Evolutionary conservation across 2,329 filamentous ascomycete species (phyloP).

Genomic region (Xylariomycetidae sp.): DNA sequence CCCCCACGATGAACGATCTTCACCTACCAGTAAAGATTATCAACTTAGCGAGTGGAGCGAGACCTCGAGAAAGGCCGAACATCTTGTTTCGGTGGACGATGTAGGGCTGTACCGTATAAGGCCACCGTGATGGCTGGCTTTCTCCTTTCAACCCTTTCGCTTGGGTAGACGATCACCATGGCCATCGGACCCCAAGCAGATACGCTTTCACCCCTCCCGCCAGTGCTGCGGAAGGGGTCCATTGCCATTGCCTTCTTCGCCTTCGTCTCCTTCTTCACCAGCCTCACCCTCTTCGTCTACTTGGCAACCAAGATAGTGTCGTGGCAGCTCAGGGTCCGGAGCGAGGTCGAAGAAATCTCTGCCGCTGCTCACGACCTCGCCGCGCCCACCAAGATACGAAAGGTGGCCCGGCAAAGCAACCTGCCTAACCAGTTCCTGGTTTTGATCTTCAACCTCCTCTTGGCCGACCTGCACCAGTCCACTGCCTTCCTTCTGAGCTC

Average conservation of each 20-base stretch:
- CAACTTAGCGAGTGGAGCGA: no score
- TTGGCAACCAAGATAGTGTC: slow-evolving; percentile 29
- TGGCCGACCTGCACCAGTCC: slow-evolving; percentile 63
- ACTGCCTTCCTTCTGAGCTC: slow-evolving; percentile 58
- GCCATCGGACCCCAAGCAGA: no score
- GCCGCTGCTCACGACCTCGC: slow-evolving; percentile 12
- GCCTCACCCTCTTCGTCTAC: slow-evolving; percentile 26
- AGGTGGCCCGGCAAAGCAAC: slow-evolving; percentile 16
- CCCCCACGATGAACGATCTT: no score
- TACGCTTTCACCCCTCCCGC: slow-evolving; percentile 29
- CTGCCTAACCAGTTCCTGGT: slow-evolving; percentile 62
- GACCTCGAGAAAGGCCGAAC: no score
- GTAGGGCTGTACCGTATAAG: no score
- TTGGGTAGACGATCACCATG: no score
- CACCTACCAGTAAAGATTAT: no score
- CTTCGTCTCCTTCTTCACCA: slow-evolving; percentile 31
- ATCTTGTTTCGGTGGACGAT: no score
- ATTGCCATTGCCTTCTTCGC: slow-evolving; percentile 31
- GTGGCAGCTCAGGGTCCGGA: slow-evolving; percentile 23
- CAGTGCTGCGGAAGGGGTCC: slow-evolving; percentile 29
- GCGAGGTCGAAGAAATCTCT: no score
- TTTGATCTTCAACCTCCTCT: slow-evolving; percentile 62
- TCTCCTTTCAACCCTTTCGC: no score
- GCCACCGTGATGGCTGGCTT: slow-evolving; percentile 1
- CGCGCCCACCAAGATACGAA: slow-evolving; percentile 10